Evolutionary conservation across 2,329 filamentous ascomycete genomes (phyloP).

Genomic region (Thielaviopsis euricoi): DNA sequence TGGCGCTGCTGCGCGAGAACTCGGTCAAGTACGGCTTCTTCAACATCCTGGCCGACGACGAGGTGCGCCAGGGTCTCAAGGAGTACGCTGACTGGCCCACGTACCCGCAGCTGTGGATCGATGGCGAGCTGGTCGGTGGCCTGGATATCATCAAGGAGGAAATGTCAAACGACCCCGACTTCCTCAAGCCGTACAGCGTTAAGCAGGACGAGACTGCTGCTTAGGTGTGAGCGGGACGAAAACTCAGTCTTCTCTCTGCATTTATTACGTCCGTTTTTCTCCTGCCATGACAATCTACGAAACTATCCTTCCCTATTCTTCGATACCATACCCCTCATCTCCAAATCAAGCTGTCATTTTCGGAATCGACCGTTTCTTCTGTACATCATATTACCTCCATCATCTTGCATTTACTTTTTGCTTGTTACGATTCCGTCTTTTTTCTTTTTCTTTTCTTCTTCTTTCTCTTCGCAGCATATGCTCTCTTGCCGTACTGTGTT

Average conservation of each 20-base stretch:
- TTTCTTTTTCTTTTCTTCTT: too few relatives aligned
- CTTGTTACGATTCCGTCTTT: too few relatives aligned
- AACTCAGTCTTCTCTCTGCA: neutral
- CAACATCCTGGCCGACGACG: conserved; percentile 94
- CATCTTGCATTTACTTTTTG: too few relatives aligned
- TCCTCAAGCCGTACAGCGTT: conserved; percentile 58
- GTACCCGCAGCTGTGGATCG: conserved; percentile 85
- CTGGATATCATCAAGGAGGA: conserved; percentile 96
- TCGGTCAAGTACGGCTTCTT: conserved; percentile 97
- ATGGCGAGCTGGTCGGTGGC: conserved; percentile 80
- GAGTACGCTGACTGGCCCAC: conserved; percentile 98
- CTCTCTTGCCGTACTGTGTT: too few relatives aligned
- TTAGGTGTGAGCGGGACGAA: neutral
- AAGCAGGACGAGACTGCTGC: conserved; percentile 25
- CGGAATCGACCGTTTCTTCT: neutral
- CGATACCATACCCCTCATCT: conserved; percentile 2
- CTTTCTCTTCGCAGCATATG: too few relatives aligned
- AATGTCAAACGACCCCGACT: conserved; percentile 65
- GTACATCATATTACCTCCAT: neutral
- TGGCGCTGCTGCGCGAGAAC: conserved; percentile 71
- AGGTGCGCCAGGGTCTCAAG: conserved; percentile 91
- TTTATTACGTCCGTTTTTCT: neutral
- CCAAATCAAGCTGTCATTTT: neutral
- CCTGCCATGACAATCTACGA: neutral
- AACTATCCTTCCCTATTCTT: neutral